Evolutionary conservation across 2,329 filamentous ascomycete species (phyloP), one percentile per base, ranked within the genome.

Genomic region (Ceratocystiopsis brevicomis): DNA sequence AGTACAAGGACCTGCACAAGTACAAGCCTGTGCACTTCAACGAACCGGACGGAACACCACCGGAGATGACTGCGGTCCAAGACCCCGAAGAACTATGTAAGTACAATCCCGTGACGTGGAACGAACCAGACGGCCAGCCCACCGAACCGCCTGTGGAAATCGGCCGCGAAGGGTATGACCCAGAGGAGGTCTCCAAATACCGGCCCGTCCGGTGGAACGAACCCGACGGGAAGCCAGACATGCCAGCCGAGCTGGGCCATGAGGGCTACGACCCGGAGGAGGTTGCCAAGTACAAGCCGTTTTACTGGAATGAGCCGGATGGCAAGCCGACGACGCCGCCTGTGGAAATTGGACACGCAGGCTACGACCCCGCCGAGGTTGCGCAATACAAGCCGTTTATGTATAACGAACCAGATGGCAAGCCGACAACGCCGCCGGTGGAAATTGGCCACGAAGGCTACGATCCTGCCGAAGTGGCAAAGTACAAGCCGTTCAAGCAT

Each of bases 21-120:
- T 65, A 65, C 51, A 55, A 56, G 17, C 57, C 61, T 1, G 50
- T 56, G 17, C 45, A 45, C 5, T 60, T 56, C 53, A 62, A 64
- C 33, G 52, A 55, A 41, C 52, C 52, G 1, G 50, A 53, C 19
- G 52, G 51, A 14, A 53, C 52, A 41, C 39, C 39, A 1, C 19
- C 19, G 5, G 34, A 21, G 18, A 30, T 11, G 25, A 9, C 25
- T 30, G 2, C 25, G 25, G 8, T 30, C 25, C 25, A 30, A 8
- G 21, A 21, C 36, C 32, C 41, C 17, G 37, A 44, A 40, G 37
- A 52, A 32, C 25, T 52, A 17, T 37, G 46, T n/a, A 43, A 41
- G 19, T 49, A 57, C 46, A 45, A 44, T 25, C 43, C 52, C 2
- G 42, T 52, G 17, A 46, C 46, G 3, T 61, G 55, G 52, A 63